Evolutionary conservation across 2,329 filamentous ascomycete species (phyloP).

Genomic region (Aspergillus transmontanensis): DNA sequence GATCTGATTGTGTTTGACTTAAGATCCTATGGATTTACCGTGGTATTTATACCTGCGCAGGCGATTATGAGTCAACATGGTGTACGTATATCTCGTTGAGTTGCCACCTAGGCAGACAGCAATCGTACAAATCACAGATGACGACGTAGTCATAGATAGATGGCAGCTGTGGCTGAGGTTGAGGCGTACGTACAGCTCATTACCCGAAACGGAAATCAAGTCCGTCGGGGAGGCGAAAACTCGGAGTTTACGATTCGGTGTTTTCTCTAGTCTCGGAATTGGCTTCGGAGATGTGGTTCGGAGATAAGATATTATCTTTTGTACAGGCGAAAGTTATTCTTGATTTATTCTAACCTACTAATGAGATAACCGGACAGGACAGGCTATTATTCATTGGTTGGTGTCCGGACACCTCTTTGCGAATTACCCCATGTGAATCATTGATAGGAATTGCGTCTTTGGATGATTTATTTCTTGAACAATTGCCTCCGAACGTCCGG

Average conservation of each 20-base stretch:
- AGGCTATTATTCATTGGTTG: too few relatives aligned
- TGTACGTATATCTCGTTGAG: background rate
- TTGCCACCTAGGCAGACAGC: background rate
- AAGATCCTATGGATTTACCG: background rate
- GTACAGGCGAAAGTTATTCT: too few relatives aligned
- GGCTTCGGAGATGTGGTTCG: too few relatives aligned
- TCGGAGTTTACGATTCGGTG: background rate
- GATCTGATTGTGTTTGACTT: background rate
- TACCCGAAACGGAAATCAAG: background rate
- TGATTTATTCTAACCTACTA: too few relatives aligned
- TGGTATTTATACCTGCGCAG: background rate
- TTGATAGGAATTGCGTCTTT: too few relatives aligned
- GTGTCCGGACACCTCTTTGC: too few relatives aligned
- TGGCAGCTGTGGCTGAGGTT: background rate
- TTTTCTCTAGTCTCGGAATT: too few relatives aligned
- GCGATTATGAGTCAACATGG: background rate
- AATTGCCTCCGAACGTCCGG: too few relatives aligned
- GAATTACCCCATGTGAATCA: too few relatives aligned
- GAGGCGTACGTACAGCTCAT: background rate
- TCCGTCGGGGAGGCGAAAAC: background rate
- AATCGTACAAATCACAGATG: background rate
- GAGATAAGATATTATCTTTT: too few relatives aligned
- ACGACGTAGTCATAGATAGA: background rate
- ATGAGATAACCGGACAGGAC: too few relatives aligned
- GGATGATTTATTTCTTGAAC: too few relatives aligned